phyloP scores from a whole-genome alignment of 441 rosid genomes.

The Populus hybrid region DNA sequence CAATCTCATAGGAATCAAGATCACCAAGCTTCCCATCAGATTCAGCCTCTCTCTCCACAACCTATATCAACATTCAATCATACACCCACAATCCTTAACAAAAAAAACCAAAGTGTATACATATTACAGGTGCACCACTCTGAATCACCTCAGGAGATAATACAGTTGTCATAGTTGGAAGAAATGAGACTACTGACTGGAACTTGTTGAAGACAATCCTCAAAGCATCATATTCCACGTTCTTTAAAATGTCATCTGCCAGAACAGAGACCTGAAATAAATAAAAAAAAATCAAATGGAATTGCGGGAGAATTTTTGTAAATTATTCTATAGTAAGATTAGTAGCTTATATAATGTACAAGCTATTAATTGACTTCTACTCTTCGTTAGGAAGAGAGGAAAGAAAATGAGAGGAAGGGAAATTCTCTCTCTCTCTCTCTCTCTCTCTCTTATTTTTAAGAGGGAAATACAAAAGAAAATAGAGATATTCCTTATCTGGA shows the following conservation, averaged over 20 bases:
- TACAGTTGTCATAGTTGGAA: slow-evolving; percentile 78
- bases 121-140: slow-evolving; percentile 7
- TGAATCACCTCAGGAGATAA: slow-evolving; percentile 80
- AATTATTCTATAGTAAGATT: too few species aligned
- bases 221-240: slow-evolving; percentile 87
- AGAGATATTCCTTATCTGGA: too few species aligned
- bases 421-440: too few species aligned
- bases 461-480: too few species aligned
- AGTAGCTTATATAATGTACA: too few species aligned
- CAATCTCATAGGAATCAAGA: slow-evolving; percentile 89
- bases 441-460: too few species aligned
- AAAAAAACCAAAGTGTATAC: not conserved
- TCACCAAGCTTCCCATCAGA: slow-evolving; percentile 85
- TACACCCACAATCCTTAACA: slow-evolving; percentile 11
- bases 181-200: slow-evolving; percentile 70
- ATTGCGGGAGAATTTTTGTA: not conserved
- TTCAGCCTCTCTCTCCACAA: slow-evolving; percentile 86
- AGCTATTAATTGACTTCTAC: too few species aligned
- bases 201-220: slow-evolving; percentile 93
- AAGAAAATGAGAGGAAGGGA: too few species aligned
- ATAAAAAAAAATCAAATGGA: slow-evolving; percentile 15
- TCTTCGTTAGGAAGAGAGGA: too few species aligned
- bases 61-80: slow-evolving; percentile 34
- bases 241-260: slow-evolving; percentile 94
- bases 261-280: slow-evolving; percentile 76